These are phyloP conservation scores for Scheffersomyces spartinae DNA, from an alignment of 805 yeast species.

Conservation along the genomic window DNA sequence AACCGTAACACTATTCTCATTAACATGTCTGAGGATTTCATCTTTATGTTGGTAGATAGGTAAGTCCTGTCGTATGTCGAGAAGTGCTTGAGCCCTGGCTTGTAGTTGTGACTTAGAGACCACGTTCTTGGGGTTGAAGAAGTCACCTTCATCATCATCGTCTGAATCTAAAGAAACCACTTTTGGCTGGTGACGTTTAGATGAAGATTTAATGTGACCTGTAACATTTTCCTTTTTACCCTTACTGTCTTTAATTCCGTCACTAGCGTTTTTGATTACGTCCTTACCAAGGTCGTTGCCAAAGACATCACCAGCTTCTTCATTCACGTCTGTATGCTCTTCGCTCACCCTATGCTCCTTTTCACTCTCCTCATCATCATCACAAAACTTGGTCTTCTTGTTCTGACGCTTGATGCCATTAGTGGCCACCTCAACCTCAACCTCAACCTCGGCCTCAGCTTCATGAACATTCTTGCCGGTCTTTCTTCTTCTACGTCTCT, in stretches of 20 bases:
- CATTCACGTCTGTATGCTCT: background rate
- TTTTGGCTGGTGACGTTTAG: constrained; percentile 7
- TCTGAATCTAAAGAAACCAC: constrained; percentile 25
- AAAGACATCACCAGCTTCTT: too few species aligned
- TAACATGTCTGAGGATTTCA: constrained; percentile 44
- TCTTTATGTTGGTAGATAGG: constrained; percentile 72
- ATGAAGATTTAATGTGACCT: constrained; percentile 1
- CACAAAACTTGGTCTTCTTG: constrained; percentile 1
- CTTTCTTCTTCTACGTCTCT: constrained; percentile 5
- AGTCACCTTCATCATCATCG: constrained; percentile 19
- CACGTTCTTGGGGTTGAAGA: background rate
- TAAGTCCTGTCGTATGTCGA: constrained; percentile 42
- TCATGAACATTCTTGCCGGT: constrained; percentile 2
- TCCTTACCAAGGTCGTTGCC: too few species aligned
- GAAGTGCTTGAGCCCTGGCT: constrained; percentile 32
- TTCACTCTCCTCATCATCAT: background rate
- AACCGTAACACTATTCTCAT: constrained; percentile 54
- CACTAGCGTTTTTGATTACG: constrained; percentile 1
- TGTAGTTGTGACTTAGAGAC: constrained; percentile 17
- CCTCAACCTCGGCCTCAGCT: constrained; percentile 3
- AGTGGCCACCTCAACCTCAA: background rate
- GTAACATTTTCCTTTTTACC: constrained; percentile 1
- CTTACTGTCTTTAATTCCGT: constrained; percentile 1
- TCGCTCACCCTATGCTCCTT: background rate
- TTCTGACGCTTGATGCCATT: constrained; percentile 1